Base-by-base conservation (phyloP, 2,329 filamentous ascomycete genomes). In the Pseudogymnoascus sp. region DNA sequence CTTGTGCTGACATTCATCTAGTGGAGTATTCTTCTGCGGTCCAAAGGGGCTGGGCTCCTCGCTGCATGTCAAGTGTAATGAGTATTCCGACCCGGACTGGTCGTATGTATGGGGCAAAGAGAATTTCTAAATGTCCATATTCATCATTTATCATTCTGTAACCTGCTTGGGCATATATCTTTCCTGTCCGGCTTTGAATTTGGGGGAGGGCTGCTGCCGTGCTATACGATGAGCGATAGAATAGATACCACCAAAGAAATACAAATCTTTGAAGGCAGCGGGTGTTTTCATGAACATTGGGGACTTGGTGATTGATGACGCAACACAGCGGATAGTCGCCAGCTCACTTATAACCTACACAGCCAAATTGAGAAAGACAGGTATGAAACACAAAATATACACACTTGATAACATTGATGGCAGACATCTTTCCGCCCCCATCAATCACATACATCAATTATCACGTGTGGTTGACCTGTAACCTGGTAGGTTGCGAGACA, bases 1-100 rank as follows among this genome's bases (percentile, higher is more conserved):
- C 89, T 77, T 95, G 90, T 76, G 93, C 93, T 75, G 90, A 91
- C 38, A 38, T 26, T n/a, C 3, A 15, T 9, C 0, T 7, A 60
- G 59, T 29, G 88, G 88, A 69, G 88, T 91, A 17, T 91, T 95
- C 80, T 95, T 93, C 80, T 95, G 90, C 73, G 90, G 90, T 0
- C 90, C 90, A 35, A 93, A 93, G 78, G 86, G 84, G 0, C 76
- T 93, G 67, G 90, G 90, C 60, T 91, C 87, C 72, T 79, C 85
- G 65, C 76, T 95, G 73, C 90, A 95, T 72, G 83, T 91, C 65
- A 92, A 90, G 77, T 95, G 90, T 76, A 95, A 93, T 75, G 91
- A 91, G 81, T 93, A 93, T 78, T 90, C 88, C 64, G 89, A 93
- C 72, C 89, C 89, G 73, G 89, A 85, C 80, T 90, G 81, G 80